A percentile compares a stretch with the other conserved stretches of the same genome.
Conservation (phyloP, 306 rosid species). For the Prunus dulcis region DNA sequence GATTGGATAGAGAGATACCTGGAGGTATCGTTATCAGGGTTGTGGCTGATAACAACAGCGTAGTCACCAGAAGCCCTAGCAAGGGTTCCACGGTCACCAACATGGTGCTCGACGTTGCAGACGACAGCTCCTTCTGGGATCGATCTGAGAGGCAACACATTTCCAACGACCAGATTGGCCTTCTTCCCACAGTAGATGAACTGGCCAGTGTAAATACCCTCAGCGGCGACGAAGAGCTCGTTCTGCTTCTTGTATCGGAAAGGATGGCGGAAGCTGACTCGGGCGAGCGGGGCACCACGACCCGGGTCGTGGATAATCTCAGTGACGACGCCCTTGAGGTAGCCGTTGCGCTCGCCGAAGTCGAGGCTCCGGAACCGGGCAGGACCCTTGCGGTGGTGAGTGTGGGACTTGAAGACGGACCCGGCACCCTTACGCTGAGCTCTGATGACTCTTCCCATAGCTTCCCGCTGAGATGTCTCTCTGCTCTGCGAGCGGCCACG, state of each 20-base stretch:
- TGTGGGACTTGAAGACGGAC: slow-evolving; percentile 23
- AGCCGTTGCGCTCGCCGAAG: slow-evolving; percentile 24
- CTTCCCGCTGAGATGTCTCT: not conserved
- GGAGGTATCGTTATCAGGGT: slow-evolving; percentile 22
- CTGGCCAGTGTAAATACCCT: slow-evolving; percentile 17
- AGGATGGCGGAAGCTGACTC: slow-evolving; percentile 23
- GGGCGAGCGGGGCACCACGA: slow-evolving; percentile 15
- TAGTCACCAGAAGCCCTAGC: slow-evolving; percentile 25
- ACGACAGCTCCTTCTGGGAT: slow-evolving; percentile 16
- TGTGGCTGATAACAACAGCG: slow-evolving; percentile 23
- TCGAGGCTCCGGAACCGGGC: slow-evolving; percentile 20
- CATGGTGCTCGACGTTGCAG: slow-evolving; percentile 24
- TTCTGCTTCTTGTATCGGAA: slow-evolving; percentile 22
- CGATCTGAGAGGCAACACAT: slow-evolving; percentile 14
- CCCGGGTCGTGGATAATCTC: slow-evolving; percentile 27
- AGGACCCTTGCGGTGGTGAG: slow-evolving; percentile 25
- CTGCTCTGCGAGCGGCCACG: not conserved
- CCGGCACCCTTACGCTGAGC: slow-evolving; percentile 28
- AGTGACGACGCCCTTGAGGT: slow-evolving; percentile 25
- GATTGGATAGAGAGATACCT: not conserved
- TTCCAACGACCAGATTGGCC: slow-evolving; percentile 20
- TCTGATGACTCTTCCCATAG: slow-evolving; percentile 15
- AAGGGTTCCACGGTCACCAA: slow-evolving; percentile 15
- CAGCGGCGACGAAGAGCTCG: slow-evolving; percentile 21
- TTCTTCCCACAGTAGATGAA: slow-evolving; percentile 19